These are phyloP conservation scores for Hemileia vastatrix DNA, from an alignment of 1,284 basidiomycete genomes.

Conservation along the genomic window DNA sequence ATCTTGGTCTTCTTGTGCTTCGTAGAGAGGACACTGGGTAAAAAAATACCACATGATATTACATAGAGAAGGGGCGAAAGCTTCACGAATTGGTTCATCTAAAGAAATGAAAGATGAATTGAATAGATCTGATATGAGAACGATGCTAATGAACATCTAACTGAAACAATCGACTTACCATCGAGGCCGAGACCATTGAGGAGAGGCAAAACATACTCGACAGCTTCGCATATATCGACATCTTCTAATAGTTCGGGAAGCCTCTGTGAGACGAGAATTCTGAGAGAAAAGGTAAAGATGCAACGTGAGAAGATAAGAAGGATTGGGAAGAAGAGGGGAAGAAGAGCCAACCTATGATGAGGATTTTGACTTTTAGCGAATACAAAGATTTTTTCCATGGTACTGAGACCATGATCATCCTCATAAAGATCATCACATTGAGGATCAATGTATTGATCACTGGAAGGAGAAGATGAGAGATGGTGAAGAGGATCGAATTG, in stretches of 20 bases:
- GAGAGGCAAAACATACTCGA: conserved; percentile 21
- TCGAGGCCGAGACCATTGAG: conserved; percentile 13
- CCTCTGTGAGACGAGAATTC: conserved; percentile 17
- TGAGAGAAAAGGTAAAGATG: neutral
- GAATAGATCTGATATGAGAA: neutral
- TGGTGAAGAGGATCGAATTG: neutral
- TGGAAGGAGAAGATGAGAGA: too few species aligned
- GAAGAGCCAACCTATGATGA: conserved; percentile 9
- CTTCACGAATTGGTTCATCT: conserved; percentile 22
- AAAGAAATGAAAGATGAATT: neutral
- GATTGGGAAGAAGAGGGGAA: neutral
- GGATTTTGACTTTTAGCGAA: conserved; percentile 20
- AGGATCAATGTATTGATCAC: neutral
- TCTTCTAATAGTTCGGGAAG: conserved; percentile 20
- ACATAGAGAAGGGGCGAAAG: conserved; percentile 17
- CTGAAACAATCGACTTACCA: conserved; percentile 2
- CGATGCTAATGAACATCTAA: too few species aligned
- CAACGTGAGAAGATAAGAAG: neutral
- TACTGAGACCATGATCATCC: conserved; percentile 11
- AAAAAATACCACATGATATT: conserved; percentile 24
- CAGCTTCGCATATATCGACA: conserved; percentile 20
- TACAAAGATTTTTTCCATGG: conserved; percentile 21
- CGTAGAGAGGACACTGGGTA: conserved; percentile 7
- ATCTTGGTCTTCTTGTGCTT: neutral
- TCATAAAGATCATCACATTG: neutral